Percentiles rank a stretch among this genome's conserved stretches.
phyloP scores from a whole-genome alignment of 345 rosid species.

The Gossypium raimondii region DNA sequence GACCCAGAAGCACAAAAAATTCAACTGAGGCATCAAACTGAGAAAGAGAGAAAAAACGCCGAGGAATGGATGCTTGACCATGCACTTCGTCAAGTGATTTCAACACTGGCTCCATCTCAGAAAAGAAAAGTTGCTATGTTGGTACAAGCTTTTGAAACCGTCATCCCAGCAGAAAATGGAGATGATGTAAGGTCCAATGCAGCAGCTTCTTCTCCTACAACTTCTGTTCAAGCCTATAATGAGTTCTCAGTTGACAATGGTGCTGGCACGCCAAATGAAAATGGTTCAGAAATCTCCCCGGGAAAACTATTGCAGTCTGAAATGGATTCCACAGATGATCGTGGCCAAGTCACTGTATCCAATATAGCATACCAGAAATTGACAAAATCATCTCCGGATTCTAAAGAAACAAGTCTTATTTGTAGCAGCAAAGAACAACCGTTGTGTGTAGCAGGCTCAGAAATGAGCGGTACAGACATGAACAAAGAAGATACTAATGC shows the following conservation, averaged over 20 bases:
- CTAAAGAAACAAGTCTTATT: constrained; percentile 13
- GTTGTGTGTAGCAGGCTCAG: neutral
- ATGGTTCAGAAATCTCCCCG: constrained; percentile 13
- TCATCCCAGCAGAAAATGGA: constrained; percentile 46
- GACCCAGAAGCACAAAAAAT: constrained; percentile 65
- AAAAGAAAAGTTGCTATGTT: constrained; percentile 77
- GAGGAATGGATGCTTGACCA: constrained; percentile 98
- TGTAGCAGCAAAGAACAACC: neutral
- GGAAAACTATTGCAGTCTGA: constrained; percentile 14
- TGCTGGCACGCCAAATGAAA: constrained; percentile 20
- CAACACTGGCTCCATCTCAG: constrained; percentile 68
- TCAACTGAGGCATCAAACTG: constrained; percentile 53
- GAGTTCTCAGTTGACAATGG: constrained; percentile 23
- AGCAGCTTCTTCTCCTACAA: constrained; percentile 31
- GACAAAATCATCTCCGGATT: constrained; percentile 8
- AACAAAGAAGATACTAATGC: constrained; percentile 25
- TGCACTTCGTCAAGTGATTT: constrained; percentile 68
- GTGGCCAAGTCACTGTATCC: constrained; percentile 15
- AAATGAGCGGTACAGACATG: constrained; percentile 11
- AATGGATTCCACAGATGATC: constrained; percentile 14
- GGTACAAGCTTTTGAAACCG: constrained; percentile 93
- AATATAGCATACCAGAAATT: constrained; percentile 8
- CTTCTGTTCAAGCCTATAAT: constrained; percentile 31
- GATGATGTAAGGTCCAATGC: constrained; percentile 20
- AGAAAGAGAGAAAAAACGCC: constrained; percentile 56